Base-by-base conservation (phyloP, 2,329 filamentous ascomycete genomes). In the Penicillium sp. region DNA sequence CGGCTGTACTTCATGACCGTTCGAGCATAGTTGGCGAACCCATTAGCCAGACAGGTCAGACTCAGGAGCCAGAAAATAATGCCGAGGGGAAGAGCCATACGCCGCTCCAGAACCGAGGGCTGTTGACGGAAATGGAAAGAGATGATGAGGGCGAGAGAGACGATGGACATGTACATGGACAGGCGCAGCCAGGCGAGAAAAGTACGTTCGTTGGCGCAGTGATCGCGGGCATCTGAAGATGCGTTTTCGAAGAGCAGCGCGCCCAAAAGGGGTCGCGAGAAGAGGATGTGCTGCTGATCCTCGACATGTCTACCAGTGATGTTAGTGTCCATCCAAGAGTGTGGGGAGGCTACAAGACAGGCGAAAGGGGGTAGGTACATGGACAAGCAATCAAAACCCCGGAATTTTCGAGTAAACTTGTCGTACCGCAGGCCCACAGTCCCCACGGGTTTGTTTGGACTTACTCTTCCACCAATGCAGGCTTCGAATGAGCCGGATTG, bases 111-210 rank as follows among this genome's bases (percentile, higher is more conserved):
- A 0, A 74, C 65, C 0, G 83, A 81, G 0, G 93, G 88, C 60
- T 84, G 72, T 15, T 77, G 76, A 64, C 90, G 91, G 43, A 98
- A 79, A 65, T 98, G 92, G 69, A 98, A 98, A 12, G 89, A 95
- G 44, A 96, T 78, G 8, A 95, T 84, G 58, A 98, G 95, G 44
- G 93, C 92, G 28, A 95, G 81, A 25, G 88, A 83, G 7, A 97
- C 89, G 44, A 98, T 78, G 56, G 89, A 84, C 81, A 97, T 91
- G 74, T 95, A 95, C 60, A 95, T 82, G 28, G 88, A 85, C 2
- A 97, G 80, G 3, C 91, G 84, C 18, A 97, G 82, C 80, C 93
- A 96, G 1, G 92, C 93, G 25, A 97, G 84, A 66, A 96, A 96
- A 0, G 82, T 86, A 58, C 82, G 75, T 63, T 86, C 82, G 54